phyloP scores from a whole-genome alignment of 192 early-diverging fungal species.

The Rhizophagus prolifer region DNA sequence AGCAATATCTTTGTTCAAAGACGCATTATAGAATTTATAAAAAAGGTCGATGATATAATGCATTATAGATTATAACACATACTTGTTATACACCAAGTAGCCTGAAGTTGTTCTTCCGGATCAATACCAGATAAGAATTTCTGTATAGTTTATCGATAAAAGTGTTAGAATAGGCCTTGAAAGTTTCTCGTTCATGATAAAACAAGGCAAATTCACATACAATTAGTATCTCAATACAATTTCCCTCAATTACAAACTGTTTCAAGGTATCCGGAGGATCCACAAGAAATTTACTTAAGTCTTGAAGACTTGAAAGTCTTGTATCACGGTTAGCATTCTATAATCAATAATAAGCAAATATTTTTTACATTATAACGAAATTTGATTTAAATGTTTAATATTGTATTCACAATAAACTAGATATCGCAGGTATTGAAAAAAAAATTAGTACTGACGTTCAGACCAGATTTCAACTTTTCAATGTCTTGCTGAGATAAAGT shows the following conservation, averaged over 20 bases:
- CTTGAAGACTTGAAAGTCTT: slow-evolving; percentile 22
- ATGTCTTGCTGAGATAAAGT: slow-evolving; percentile 25
- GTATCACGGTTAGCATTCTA: slow-evolving; percentile 16
- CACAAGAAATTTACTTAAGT: slow-evolving; percentile 23
- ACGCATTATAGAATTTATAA: neutral
- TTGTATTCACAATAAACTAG: neutral
- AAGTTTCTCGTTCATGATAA: neutral
- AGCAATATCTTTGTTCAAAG: slow-evolving; percentile 34
- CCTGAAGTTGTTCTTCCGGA: slow-evolving; percentile 55
- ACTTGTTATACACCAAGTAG: slow-evolving; percentile 62
- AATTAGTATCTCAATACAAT: slow-evolving; percentile 17
- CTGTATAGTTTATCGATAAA: slow-evolving; percentile 14
- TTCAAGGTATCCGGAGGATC: slow-evolving; percentile 29
- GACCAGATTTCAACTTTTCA: slow-evolving; percentile 19
- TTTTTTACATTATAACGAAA: neutral
- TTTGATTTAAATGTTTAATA: neutral
- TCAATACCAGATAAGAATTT: slow-evolving; percentile 44
- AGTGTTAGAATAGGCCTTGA: neutral
- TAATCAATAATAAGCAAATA: neutral
- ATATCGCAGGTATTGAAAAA: neutral
- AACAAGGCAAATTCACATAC: neutral
- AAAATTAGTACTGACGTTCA: slow-evolving; percentile 10
- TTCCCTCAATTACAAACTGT: slow-evolving; percentile 20
- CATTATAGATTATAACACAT: slow-evolving; percentile 33
- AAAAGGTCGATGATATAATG: too few relatives aligned